Base-by-base conservation (phyloP, 75 land plant species). In the Selaginella tamariscina region DNA sequence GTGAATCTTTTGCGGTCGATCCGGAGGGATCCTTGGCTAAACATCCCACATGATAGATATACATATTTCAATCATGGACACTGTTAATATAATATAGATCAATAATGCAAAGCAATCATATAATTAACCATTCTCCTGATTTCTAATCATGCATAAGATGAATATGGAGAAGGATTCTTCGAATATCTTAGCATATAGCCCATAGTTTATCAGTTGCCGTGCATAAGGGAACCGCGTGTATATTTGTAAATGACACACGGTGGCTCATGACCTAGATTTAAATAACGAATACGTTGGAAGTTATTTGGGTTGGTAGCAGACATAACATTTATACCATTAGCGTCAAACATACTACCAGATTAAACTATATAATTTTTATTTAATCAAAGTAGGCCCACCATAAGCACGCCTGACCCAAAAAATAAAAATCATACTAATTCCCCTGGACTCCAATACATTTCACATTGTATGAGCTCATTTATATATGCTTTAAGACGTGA, bases 281-380 rank as follows among this genome's bases (percentile, higher is more conserved):
- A 5, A 39, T 5, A 39, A 39, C 11, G 15, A 39, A 39, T 39
- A 39, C 5, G 49, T 5, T 39, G 49, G 49, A 39, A 39, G 49
- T 39, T 39, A 39, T 39, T 39, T 39, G 49, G n/a, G 49, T 39
- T 5, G 49, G 49, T 39, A 39, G 49, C 11, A 39, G 49, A 39
- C 49, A 39, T 39, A 5, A 39, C 49, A 39, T 39, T 39, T 39
- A 39, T 39, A 39, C 5, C 49, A 39, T 15, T 5, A 39, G 49
- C 49, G 49, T 39, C 49, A 39, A 39, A 39, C 49, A 39, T 39
- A 39, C n/a, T n/a, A n/a, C n/a, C n/a, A n/a, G n/a, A n/a, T n/a
- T n/a, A n/a, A n/a, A n/a, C n/a, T n/a, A n/a, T n/a, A n/a, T n/a
- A n/a, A n/a, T n/a, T n/a, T n/a, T n/a, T n/a, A n/a, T n/a, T n/a